Evolutionary conservation across 1,139 yeast genomes (phyloP).

Genomic region (Geotrichum citri-aurantii): DNA sequence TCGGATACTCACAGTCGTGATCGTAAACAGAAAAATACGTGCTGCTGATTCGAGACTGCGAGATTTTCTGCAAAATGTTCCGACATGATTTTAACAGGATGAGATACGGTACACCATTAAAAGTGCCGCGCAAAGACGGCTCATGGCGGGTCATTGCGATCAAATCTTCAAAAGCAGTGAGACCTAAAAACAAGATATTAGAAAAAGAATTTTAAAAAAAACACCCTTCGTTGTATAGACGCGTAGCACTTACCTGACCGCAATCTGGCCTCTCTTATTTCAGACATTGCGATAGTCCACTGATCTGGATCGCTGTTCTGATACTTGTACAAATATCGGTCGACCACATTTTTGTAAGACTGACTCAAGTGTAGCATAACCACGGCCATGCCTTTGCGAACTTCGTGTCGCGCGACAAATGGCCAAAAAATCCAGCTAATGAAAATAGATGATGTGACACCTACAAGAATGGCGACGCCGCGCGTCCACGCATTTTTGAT

Average conservation of each 20-base stretch:
- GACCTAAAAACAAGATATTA: slow-evolving; percentile 12
- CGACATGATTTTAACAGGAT: slow-evolving; percentile 39
- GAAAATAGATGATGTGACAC: slow-evolving; percentile 37
- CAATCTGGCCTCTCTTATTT: slow-evolving; percentile 45
- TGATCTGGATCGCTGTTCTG: slow-evolving; percentile 44
- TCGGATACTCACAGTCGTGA: slow-evolving; percentile 9
- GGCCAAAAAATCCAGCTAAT: slow-evolving; percentile 48
- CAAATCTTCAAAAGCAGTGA: slow-evolving; percentile 39
- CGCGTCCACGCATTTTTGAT: slow-evolving; percentile 38
- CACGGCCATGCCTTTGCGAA: slow-evolving; percentile 39
- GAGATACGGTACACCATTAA: slow-evolving; percentile 27
- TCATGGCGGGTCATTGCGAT: slow-evolving; percentile 39
- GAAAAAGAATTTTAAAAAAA: background rate
- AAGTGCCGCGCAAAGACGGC: slow-evolving; percentile 32
- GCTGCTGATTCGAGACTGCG: slow-evolving; percentile 47
- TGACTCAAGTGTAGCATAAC: slow-evolving; percentile 41
- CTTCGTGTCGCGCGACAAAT: slow-evolving; percentile 42
- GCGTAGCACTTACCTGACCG: slow-evolving; percentile 35
- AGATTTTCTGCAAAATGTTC: slow-evolving; percentile 39
- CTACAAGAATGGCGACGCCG: slow-evolving; percentile 39
- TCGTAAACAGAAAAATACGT: slow-evolving; percentile 45
- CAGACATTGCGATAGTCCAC: slow-evolving; percentile 41
- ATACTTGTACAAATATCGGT: slow-evolving; percentile 46
- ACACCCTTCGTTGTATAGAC: too few species aligned
- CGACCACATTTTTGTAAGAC: slow-evolving; percentile 45